Conservation (phyloP, 257 asterid genomes). For the Nicotiana obtusifolia region DNA sequence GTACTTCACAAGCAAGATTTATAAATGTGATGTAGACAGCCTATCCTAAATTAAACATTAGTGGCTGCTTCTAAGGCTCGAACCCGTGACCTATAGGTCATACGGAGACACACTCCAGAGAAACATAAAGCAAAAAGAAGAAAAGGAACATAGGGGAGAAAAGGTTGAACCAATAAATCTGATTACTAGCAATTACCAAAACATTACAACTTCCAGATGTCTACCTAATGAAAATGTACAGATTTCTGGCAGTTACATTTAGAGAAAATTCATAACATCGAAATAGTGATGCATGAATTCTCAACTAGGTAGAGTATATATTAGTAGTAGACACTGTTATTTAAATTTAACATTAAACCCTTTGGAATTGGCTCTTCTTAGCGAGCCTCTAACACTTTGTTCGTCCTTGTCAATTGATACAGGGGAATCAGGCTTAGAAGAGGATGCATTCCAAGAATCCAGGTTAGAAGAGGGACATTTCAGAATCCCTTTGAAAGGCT, state of each 20-base stretch:
- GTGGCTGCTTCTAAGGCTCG: too few species aligned
- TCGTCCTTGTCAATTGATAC: constrained; percentile 16
- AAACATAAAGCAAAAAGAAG: background rate
- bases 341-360: constrained; percentile 61
- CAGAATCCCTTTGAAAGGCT: constrained; percentile 57
- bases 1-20: too few species aligned
- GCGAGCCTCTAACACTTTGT: background rate
- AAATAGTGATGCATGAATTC: background rate
- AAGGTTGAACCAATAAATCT: background rate
- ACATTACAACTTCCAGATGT: constrained; percentile 3
- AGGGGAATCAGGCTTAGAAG: constrained; percentile 16
- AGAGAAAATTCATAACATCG: background rate
- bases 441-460: constrained; percentile 17
- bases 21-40: too few species aligned
- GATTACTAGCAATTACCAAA: background rate
- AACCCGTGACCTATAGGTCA: too few species aligned
- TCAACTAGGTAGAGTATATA: background rate
- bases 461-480: constrained; percentile 33
- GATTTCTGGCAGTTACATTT: background rate
- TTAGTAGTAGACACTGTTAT: constrained; percentile 5
- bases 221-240: constrained; percentile 9
- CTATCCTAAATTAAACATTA: too few species aligned
- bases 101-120: too few species aligned
- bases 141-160: background rate
- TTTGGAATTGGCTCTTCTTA: constrained; percentile 65